A percentile compares a stretch with the other conserved stretches of the same genome.
Conservation (phyloP, 768 basidiomycete species). For the Psilocybe azurescens region DNA sequence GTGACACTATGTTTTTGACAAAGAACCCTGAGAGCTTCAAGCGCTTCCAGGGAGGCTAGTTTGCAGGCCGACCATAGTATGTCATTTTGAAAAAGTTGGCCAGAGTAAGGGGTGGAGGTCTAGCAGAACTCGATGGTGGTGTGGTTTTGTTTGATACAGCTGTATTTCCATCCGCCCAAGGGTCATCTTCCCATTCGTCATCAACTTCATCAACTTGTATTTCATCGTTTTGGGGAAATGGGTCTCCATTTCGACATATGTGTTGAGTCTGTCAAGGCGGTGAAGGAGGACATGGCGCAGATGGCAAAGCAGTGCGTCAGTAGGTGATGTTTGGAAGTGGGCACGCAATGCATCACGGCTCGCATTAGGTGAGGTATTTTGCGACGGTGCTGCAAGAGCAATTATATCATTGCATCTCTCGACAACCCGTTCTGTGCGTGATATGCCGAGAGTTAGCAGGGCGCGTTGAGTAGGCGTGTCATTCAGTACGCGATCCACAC, state of each 20-base stretch:
- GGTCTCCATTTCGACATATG: slow-evolving; percentile 68
- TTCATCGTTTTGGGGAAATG: slow-evolving; percentile 32
- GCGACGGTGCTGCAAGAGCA: slow-evolving; percentile 19
- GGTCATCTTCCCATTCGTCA: slow-evolving; percentile 81
- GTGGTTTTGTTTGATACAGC: slow-evolving; percentile 30
- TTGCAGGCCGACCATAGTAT: slow-evolving; percentile 63
- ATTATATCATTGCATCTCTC: slow-evolving; percentile 48
- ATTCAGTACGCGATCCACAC: slow-evolving; percentile 69
- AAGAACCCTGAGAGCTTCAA: slow-evolving; percentile 63
- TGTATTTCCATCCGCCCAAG: slow-evolving; percentile 62
- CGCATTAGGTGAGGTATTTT: slow-evolving; percentile 7
- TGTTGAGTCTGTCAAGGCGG: slow-evolving; percentile 72
- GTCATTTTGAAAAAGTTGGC: slow-evolving; percentile 65
- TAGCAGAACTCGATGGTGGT: slow-evolving; percentile 32
- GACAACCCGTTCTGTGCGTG: slow-evolving; percentile 57
- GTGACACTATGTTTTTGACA: slow-evolving; percentile 55
- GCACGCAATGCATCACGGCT: slow-evolving; percentile 40
- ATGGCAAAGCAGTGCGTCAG: slow-evolving; percentile 67
- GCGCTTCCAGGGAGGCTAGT: slow-evolving; percentile 67
- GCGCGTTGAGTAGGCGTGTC: slow-evolving; percentile 57
- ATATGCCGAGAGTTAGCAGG: slow-evolving; percentile 67
- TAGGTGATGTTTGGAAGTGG: slow-evolving; percentile 61
- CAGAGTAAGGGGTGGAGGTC: slow-evolving; percentile 55
- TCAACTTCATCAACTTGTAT: slow-evolving; percentile 53
- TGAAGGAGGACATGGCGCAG: slow-evolving; percentile 73